phyloP scores from a whole-genome alignment of 2,329 filamentous ascomycete species.

The Coleophoma cylindrospora region DNA sequence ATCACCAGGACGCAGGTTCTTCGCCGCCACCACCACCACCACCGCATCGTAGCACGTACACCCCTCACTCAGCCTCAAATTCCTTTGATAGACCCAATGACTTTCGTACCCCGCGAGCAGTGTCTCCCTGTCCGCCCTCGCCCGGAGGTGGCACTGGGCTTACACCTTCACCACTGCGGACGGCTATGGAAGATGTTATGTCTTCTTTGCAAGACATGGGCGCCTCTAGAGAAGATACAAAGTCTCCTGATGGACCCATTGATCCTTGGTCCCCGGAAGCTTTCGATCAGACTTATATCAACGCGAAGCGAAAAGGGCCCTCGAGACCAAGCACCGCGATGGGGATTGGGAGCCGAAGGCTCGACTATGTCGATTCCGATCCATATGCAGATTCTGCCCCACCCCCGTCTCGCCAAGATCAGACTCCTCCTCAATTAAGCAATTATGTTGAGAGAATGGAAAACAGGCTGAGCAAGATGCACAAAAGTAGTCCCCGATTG shows the following conservation, averaged over 20 bases:
- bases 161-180: constrained; percentile 86
- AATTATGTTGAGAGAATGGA: constrained; percentile 95
- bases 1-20: constrained; percentile 23
- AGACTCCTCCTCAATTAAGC: constrained; percentile 65
- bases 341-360: constrained; percentile 53
- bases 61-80: constrained; percentile 21
- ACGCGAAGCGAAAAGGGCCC: constrained; percentile 25
- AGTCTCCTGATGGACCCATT: constrained; percentile 51
- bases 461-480: constrained; percentile 51
- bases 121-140: constrained; percentile 64
- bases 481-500: constrained; percentile 13
- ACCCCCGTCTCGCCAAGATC: constrained; percentile 37
- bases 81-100: constrained; percentile 34
- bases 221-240: constrained; percentile 46
- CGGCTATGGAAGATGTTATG: constrained; percentile 98
- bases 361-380: constrained; percentile 38
- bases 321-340: constrained; percentile 67
- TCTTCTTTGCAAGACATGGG: constrained; percentile 87
- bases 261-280: constrained; percentile 90
- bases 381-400: constrained; percentile 12
- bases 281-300: constrained; percentile 50
- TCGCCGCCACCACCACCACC: constrained; percentile 70
- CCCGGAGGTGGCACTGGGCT: constrained; percentile 58
- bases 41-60: constrained; percentile 66
- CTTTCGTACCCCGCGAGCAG: constrained; percentile 50